Base-by-base conservation (phyloP, 805 yeast genomes). In the Ogataea ramenticola region DNA sequence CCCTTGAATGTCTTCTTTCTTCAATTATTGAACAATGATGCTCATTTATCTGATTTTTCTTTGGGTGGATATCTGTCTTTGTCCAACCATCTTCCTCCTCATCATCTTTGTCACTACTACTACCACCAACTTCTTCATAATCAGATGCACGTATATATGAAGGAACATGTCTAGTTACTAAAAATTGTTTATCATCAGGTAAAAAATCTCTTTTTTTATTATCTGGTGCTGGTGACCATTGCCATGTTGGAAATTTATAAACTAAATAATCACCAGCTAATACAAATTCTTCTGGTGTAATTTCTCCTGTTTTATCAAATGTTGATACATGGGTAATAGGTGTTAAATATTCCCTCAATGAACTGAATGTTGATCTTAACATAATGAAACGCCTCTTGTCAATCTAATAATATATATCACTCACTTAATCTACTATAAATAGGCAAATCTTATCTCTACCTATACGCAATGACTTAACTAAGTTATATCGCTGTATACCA, bases 211-310 rank as follows among this genome's bases (percentile, higher is more conserved):
- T 76, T 51, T 71, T 74, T 5, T 29, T 29, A 9, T 73, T 67
- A 14, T 69, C 63, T 15, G 83, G 75, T 1, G 83, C 80, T 3
- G 77, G 67, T 2, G 78, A 67, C 99, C 99, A 93, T 49, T 80
- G 79, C 99, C 99, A 93, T 1, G 98, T 93, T 2, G 99, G 98
- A 61, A 93, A 93, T 70, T 84, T 86, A 63, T 80, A 82, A 29
- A 82, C 90, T 46, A 93, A 67, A 62, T 88, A 93, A 61, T 93
- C 97, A 20, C 99, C 99, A 3, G 99, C 97, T 44, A 70, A 71
- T 10, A 89, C 91, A 65, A 93, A 93, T 62, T 93, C 99, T 43
- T 87, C 96, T 1, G 99, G 99, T 1, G 96, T 86, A 42, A 93
- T 82, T 60, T 91, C 93, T 4, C 99, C 99, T 0, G 96, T 86